Conservation (phyloP, 805 yeast species). For the Yamadazyma akitaensis region DNA sequence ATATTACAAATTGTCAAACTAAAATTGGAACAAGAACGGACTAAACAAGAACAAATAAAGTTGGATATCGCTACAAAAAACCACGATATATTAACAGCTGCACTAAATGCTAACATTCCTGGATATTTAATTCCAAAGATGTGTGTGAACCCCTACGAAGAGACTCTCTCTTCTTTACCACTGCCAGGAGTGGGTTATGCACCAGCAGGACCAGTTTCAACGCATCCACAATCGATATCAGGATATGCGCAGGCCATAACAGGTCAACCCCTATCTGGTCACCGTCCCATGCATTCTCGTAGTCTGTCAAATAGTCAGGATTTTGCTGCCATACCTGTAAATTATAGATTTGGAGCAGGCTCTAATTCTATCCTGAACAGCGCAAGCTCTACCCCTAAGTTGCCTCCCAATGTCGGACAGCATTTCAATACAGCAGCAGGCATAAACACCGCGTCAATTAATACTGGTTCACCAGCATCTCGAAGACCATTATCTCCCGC, state of each 20-base stretch:
- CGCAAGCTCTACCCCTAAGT: conserved; percentile 3
- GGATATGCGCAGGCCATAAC: neutral
- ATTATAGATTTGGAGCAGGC: conserved; percentile 36
- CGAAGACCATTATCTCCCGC: conserved; percentile 10
- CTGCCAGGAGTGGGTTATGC: conserved; percentile 6
- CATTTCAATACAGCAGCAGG: neutral
- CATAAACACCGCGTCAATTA: neutral
- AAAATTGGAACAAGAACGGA: conserved; percentile 69
- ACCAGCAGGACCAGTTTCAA: conserved; percentile 9
- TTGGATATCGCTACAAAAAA: conserved; percentile 61
- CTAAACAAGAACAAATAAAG: conserved; percentile 75
- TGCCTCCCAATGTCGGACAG: conserved; percentile 7
- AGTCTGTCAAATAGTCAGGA: conserved; percentile 7
- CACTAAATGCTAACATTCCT: conserved; percentile 62
- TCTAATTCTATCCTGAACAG: conserved; percentile 2
- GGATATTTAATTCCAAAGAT: conserved; percentile 58
- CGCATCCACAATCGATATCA: conserved; percentile 3
- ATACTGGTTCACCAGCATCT: neutral
- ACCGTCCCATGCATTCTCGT: conserved; percentile 1
- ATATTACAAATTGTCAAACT: conserved; percentile 56
- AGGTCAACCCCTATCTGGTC: neutral
- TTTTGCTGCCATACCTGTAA: conserved; percentile 24
- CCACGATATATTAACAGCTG: conserved; percentile 59
- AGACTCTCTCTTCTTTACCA: conserved; percentile 1
- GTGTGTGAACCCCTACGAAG: conserved; percentile 31